Evolutionary conservation across 2,329 filamentous ascomycete genomes (phyloP), one percentile per base, ranked within the genome.

Genomic region (Fusarium redolens): DNA sequence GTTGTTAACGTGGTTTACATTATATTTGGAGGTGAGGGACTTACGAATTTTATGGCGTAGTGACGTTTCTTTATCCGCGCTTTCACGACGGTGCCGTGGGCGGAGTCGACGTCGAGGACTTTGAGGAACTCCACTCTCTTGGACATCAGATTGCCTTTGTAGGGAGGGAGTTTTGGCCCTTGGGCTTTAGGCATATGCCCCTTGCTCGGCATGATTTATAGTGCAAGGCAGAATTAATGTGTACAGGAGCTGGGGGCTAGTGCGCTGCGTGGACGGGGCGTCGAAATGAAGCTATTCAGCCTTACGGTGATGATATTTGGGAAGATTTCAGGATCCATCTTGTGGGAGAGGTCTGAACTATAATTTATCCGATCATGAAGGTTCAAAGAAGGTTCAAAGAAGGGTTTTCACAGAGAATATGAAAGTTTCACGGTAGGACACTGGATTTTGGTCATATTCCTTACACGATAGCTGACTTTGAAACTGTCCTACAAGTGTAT

Each of bases 41-140:
- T 18, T 7, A 65, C 62, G 7, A 65, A 13, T 14, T 65, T 65
- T 15, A 65, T 37, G 38, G 63, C 63, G 18, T 65, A 65, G 3
- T 37, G 8, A 8, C 12, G n/a, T 5, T 7, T 13, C 5, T 22
- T 20, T 18, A 28, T 58, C 3, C 3, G 30, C 18, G 30, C 48
- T 4, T 65, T 65, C 3, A 65, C 33, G 2, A 65, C n/a, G 1
- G 14, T 25, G 3, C 61, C 63, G 8, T 65, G 61, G 5, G 61
- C 44, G 3, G 61, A 41, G 2, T 58, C 11, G 1, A 37, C 28
- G 10, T 65, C 30, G 12, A 65, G 17, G 9, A 56, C 31, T 15
- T 38, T 14, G 37, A 65, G 35, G 37, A 48, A 65, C 14, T 38
- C 15, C 3, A 57, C 41, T 1, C 28, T 25, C 0, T 15, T 1